Evolutionary conservation across 352 stramenopile species (phyloP).

Genomic region (Pythium folliculosum): DNA sequence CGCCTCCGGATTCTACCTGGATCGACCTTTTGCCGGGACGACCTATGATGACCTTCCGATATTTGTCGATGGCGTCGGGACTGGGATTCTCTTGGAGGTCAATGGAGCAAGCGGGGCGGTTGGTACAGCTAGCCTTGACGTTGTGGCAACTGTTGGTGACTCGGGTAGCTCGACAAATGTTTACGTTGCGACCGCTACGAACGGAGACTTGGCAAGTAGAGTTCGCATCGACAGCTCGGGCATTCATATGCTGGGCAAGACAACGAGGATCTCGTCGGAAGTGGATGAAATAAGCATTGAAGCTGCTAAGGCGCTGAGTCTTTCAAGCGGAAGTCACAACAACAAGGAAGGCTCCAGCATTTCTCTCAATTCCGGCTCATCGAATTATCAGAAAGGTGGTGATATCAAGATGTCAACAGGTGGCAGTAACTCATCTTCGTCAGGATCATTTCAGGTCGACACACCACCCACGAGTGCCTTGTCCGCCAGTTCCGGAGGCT

Average conservation of each 20-base stretch:
- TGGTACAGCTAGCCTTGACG: conserved; percentile 42
- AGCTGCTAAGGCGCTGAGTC: conserved; percentile 33
- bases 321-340: conserved; percentile 36
- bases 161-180: conserved; percentile 34
- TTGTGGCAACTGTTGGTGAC: conserved; percentile 27
- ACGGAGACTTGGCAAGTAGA: conserved; percentile 28
- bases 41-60: conserved; percentile 55
- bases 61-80: conserved; percentile 50
- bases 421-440: conserved; percentile 35
- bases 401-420: conserved; percentile 41
- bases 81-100: conserved; percentile 47
- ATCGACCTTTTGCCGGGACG: conserved; percentile 47
- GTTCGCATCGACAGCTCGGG: conserved; percentile 44
- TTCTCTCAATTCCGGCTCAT: conserved; percentile 37
- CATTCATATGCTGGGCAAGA: conserved; percentile 39
- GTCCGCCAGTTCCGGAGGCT: conserved; percentile 13
- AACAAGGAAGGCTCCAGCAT: conserved; percentile 46
- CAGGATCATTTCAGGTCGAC: conserved; percentile 28
- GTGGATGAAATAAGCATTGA: conserved; percentile 40
- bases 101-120: conserved; percentile 16
- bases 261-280: conserved; percentile 45
- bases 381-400: conserved; percentile 40
- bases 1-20: conserved; percentile 43
- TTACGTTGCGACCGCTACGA: conserved; percentile 38
- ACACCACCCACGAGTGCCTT: conserved; percentile 28